Base-by-base conservation (phyloP, 306 rosid genomes). In the Styphnolobium japonicum region DNA sequence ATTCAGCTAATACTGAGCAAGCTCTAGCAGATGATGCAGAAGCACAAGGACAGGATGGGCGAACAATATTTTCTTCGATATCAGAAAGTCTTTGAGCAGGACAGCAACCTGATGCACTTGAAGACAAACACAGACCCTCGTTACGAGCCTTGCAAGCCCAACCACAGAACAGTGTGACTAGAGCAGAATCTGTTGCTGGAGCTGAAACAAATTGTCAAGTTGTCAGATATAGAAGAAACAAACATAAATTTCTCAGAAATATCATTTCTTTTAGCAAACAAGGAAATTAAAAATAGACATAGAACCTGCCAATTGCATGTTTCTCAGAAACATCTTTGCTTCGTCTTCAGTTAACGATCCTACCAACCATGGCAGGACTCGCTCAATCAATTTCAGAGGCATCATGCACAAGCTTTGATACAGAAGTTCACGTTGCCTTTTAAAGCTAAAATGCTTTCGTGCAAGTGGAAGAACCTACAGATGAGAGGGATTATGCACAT, bases 101-200 rank as follows among this genome's bases (percentile, higher is more conserved):
- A 81, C 98, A 96, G 75, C 92, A 87, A 70, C 92, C 92, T 71
- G 78, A 74, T 65, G 84, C 83, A 81, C 84, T 86, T 60, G 93
- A 87, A 80, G 97, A 93, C 86, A 93, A 77, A 86, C 99, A 93
- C 72, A 86, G 77, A 72, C 94, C 97, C 63, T 87, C 90, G 67
- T 80, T 93, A 78, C 96, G 98, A 77, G 94, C 97, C 86, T 93
- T 93, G 93, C 99, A 96, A 76, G 96, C 97, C 99, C 99, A 96
- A 58, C 99, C 98, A 87, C 91, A 93, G 80, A 96, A 93, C 66
- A 96, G 97, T 15, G 98, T 90, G 60, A 96, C 91, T 73, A 96
- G 73, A 84, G 99, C 98, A 74, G 87, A 84, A 93, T 96, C 99
- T 27, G 81, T 73, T 69, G 79, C 83, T 23, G 99, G 98, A 81